phyloP scores from a whole-genome alignment of 179 eudicot genomes.

The Silene coronaria region DNA sequence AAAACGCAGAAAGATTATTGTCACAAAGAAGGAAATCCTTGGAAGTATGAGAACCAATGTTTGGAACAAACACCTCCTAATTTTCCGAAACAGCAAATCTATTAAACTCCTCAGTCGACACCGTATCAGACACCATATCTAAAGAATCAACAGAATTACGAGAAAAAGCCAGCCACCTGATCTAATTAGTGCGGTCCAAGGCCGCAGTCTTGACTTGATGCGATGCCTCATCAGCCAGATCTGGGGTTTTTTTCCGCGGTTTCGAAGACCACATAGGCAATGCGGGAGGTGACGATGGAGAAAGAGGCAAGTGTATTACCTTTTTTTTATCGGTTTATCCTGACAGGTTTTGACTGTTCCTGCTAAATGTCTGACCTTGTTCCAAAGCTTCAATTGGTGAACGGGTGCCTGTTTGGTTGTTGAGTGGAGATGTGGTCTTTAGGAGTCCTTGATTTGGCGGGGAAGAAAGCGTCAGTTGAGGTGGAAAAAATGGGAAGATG shows the following conservation, averaged over 20 bases:
- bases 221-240: slow-evolving; percentile 69
- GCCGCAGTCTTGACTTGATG: slow-evolving; percentile 40
- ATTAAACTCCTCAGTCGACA: slow-evolving; percentile 45
- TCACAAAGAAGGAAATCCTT: slow-evolving; percentile 73
- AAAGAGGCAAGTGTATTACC: slow-evolving; percentile 44
- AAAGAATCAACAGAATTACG: slow-evolving; percentile 22
- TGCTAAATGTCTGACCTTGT: slow-evolving; percentile 58
- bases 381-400: slow-evolving; percentile 58
- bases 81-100: slow-evolving; percentile 69
- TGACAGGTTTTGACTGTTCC: slow-evolving; percentile 51
- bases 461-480: no score
- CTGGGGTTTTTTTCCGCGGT: slow-evolving; percentile 63
- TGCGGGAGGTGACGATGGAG: slow-evolving; percentile 24
- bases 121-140: not conserved
- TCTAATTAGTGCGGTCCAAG: slow-evolving; percentile 52
- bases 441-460: no score
- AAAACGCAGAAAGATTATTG: not conserved
- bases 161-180: slow-evolving; percentile 48
- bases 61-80: slow-evolving; percentile 72
- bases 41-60: slow-evolving; percentile 52
- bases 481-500: no score
- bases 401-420: no score
- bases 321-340: slow-evolving; percentile 34
- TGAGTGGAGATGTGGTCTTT: no score
- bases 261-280: slow-evolving; percentile 51